These are phyloP conservation scores for Thymus mandschuricus DNA, from an alignment of 257 asterid genomes.

Conservation along the genomic window DNA sequence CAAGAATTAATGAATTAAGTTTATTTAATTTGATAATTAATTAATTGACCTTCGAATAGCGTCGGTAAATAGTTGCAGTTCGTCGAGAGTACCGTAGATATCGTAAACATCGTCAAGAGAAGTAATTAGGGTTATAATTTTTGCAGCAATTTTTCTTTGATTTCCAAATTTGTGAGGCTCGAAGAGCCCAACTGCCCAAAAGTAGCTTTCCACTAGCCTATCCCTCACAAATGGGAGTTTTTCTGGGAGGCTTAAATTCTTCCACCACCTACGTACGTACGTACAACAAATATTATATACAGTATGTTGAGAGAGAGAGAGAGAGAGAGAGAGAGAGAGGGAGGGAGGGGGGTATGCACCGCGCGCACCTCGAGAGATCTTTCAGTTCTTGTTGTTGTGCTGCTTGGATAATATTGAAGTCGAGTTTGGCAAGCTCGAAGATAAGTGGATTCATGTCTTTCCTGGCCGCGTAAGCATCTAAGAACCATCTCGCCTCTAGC, in stretches of 20 bases:
- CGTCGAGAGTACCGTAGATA: slow-evolving; percentile 8
- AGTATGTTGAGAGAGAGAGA: too few species aligned
- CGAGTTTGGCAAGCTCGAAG: slow-evolving; percentile 7
- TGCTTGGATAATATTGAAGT: slow-evolving; percentile 8
- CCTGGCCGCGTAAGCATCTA: not conserved
- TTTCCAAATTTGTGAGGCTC: not conserved
- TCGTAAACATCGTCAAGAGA: slow-evolving; percentile 8
- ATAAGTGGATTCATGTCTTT: not conserved
- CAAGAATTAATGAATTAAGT: too few species aligned
- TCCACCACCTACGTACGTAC: slow-evolving; percentile 9
- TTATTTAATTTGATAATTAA: not conserved
- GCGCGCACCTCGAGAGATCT: not conserved
- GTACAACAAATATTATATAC: too few species aligned
- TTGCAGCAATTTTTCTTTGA: not conserved
- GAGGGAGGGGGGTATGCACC: too few species aligned
- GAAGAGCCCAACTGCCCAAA: not conserved
- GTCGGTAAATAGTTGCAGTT: not conserved
- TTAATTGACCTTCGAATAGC: not conserved
- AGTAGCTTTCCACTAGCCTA: slow-evolving; percentile 16
- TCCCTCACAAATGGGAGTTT: slow-evolving; percentile 23
- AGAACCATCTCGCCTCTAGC: slow-evolving; percentile 11
- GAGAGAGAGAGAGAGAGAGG: too few species aligned
- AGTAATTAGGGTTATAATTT: not conserved
- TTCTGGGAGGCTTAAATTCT: not conserved
- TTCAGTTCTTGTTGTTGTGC: not conserved